Evolutionary conservation across 2,329 filamentous ascomycete genomes (phyloP).

Genomic region (Pseudopyrenochaeta lycopersici): DNA sequence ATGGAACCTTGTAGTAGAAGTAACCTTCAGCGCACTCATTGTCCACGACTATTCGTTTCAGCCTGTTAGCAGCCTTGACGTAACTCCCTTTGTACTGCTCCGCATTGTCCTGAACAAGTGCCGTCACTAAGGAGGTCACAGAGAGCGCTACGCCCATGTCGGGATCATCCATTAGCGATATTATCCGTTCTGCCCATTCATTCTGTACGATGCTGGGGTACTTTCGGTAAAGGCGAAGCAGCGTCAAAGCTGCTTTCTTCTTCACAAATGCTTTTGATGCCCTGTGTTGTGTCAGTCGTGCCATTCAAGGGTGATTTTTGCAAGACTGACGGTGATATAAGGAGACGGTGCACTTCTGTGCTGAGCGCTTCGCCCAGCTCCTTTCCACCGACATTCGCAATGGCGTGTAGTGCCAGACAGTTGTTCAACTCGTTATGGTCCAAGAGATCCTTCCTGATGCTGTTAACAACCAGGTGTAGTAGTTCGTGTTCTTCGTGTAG

Average conservation of each 20-base stretch:
- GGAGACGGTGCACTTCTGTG: slow-evolving; percentile 86
- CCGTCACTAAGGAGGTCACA: slow-evolving; percentile 94
- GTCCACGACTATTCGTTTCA: slow-evolving; percentile 91
- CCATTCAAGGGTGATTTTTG: not conserved
- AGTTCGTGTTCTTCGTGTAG: slow-evolving; percentile 97
- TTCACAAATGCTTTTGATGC: slow-evolving; percentile 97
- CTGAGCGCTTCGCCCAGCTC: slow-evolving; percentile 97
- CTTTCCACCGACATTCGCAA: slow-evolving; percentile 94
- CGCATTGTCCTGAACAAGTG: slow-evolving; percentile 90
- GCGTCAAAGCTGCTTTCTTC: slow-evolving; percentile 95
- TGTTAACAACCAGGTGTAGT: slow-evolving; percentile 95
- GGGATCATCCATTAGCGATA: slow-evolving; percentile 96
- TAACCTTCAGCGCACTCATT: slow-evolving; percentile 91
- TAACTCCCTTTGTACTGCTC: slow-evolving; percentile 95
- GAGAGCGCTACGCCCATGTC: slow-evolving; percentile 95
- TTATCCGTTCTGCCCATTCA: slow-evolving; percentile 97
- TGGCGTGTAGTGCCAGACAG: slow-evolving; percentile 93
- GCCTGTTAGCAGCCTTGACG: slow-evolving; percentile 85
- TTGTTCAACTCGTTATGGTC: slow-evolving; percentile 98
- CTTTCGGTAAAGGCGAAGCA: slow-evolving; percentile 93
- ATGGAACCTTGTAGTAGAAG: slow-evolving; percentile 99
- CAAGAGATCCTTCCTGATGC: slow-evolving; percentile 92
- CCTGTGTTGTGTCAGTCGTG: slow-evolving; percentile 51
- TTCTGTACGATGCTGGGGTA: slow-evolving; percentile 91
- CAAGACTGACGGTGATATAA: slow-evolving; percentile 86